Evolutionary conservation across 257 asterid genomes (phyloP).

Genomic region (Plectranthus barbatus): DNA sequence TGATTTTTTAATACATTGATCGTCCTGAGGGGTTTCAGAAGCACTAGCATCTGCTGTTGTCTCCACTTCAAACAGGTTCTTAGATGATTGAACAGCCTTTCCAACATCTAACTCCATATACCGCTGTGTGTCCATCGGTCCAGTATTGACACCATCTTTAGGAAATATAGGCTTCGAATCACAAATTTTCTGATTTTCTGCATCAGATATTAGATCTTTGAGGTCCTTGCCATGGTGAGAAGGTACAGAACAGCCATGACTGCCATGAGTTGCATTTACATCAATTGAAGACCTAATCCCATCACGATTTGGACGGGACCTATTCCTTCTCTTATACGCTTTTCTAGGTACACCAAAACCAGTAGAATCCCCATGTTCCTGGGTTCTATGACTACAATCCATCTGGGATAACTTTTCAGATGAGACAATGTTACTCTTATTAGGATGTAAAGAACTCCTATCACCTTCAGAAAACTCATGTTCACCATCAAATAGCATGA

Average conservation of each 20-base stretch:
- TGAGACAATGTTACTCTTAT: conserved; percentile 41
- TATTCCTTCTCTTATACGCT: conserved; percentile 74
- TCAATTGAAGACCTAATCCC: conserved; percentile 57
- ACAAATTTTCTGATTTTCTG: conserved; percentile 36
- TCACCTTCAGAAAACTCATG: conserved; percentile 58
- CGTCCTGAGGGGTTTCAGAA: conserved; percentile 27
- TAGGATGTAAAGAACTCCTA: conserved; percentile 38
- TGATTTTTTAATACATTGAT: conserved; percentile 28
- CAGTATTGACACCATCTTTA: conserved; percentile 25
- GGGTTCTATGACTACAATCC: conserved; percentile 40
- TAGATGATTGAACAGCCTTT: conserved; percentile 41
- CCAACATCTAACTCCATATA: conserved; percentile 36
- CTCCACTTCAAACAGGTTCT: conserved; percentile 20
- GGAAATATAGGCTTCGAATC: conserved; percentile 34
- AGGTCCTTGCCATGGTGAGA: conserved; percentile 24
- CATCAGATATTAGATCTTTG: too few relatives aligned
- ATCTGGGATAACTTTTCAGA: conserved; percentile 38
- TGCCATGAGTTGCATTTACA: conserved; percentile 38
- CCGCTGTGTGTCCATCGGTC: conserved; percentile 26
- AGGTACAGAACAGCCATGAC: conserved; percentile 47
- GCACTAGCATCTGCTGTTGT: conserved; percentile 32
- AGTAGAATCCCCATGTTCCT: conserved; percentile 51
- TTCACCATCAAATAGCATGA: conserved; percentile 67
- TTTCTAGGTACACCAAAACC: conserved; percentile 58
- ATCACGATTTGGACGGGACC: conserved; percentile 74